These are phyloP conservation scores for Podosphaera xanthii DNA, from an alignment of 2,329 filamentous ascomycete genomes.

Conservation along the genomic window DNA sequence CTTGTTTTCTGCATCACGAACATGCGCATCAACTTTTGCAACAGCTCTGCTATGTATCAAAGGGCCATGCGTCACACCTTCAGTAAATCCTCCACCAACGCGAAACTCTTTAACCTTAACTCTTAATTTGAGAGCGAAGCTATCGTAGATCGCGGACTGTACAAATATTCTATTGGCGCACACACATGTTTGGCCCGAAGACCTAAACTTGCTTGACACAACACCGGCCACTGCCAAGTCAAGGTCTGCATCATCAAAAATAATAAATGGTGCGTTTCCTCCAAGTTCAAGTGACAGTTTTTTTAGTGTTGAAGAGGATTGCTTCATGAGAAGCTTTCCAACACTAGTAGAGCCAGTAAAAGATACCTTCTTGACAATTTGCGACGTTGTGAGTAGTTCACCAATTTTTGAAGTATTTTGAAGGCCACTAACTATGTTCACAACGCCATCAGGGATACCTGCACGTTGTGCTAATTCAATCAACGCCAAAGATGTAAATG, in stretches of 20 bases:
- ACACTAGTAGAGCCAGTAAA: slow-evolving; percentile 67
- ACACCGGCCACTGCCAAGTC: slow-evolving; percentile 67
- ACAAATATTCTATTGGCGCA: slow-evolving; percentile 70
- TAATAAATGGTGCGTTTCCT: slow-evolving; percentile 87
- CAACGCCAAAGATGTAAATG: slow-evolving; percentile 70
- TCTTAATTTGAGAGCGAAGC: slow-evolving; percentile 44
- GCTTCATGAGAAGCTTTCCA: slow-evolving; percentile 66
- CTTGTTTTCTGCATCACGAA: slow-evolving; percentile 55
- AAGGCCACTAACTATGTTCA: slow-evolving; percentile 68
- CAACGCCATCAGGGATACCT: slow-evolving; percentile 71
- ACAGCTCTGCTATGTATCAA: slow-evolving; percentile 70
- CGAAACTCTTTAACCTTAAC: slow-evolving; percentile 52
- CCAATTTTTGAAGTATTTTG: slow-evolving; percentile 66
- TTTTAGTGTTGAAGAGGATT: slow-evolving; percentile 65
- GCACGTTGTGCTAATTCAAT: slow-evolving; percentile 71
- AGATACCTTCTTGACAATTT: slow-evolving; percentile 66
- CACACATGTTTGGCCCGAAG: slow-evolving; percentile 87
- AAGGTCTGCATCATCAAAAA: slow-evolving; percentile 85
- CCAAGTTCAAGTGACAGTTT: slow-evolving; percentile 70
- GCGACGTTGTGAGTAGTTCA: slow-evolving; percentile 49
- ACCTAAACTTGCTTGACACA: slow-evolving; percentile 75
- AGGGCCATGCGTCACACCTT: slow-evolving; percentile 54
- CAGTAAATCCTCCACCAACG: slow-evolving; percentile 50
- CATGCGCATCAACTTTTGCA: slow-evolving; percentile 56
- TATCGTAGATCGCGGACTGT: slow-evolving; percentile 55